phyloP scores from a whole-genome alignment of 2,329 filamentous ascomycete species.

The Arachnomyces sp. region DNA sequence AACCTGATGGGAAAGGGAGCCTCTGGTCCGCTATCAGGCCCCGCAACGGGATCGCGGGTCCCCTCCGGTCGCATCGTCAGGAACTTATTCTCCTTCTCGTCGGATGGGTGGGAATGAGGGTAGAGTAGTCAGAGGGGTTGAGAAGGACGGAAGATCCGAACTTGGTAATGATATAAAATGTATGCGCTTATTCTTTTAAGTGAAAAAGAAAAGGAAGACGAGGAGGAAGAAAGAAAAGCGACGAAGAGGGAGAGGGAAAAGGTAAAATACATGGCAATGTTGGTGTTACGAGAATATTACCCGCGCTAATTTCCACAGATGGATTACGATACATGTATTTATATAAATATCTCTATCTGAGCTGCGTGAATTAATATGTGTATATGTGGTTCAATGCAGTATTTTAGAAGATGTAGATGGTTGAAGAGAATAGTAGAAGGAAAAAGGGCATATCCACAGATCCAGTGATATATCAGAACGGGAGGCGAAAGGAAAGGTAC shows the following conservation, averaged over 20 bases:
- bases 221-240: not conserved
- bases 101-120: not conserved
- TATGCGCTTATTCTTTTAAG: not conserved
- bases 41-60: slow-evolving; percentile 62
- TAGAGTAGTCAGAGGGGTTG: not conserved
- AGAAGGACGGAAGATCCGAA: not conserved
- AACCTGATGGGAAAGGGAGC: slow-evolving; percentile 75
- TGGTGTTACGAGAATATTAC: too few species aligned
- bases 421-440: too few species aligned
- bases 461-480: too few species aligned
- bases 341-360: too few species aligned
- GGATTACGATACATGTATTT: too few species aligned
- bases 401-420: not conserved
- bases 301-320: too few species aligned
- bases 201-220: not conserved
- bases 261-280: too few species aligned
- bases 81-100: too few species aligned
- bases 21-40: slow-evolving; percentile 63
- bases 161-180: not conserved
- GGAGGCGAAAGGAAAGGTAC: too few species aligned
- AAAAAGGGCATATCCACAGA: too few species aligned
- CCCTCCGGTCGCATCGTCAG: slow-evolving; percentile 38
- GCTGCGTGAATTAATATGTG: not conserved
- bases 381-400: not conserved
- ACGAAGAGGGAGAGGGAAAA: not conserved